Percentiles rank a stretch among this genome's conserved stretches.
Conservation (phyloP, 208 protist species). For the Spongospora subterranea region DNA sequence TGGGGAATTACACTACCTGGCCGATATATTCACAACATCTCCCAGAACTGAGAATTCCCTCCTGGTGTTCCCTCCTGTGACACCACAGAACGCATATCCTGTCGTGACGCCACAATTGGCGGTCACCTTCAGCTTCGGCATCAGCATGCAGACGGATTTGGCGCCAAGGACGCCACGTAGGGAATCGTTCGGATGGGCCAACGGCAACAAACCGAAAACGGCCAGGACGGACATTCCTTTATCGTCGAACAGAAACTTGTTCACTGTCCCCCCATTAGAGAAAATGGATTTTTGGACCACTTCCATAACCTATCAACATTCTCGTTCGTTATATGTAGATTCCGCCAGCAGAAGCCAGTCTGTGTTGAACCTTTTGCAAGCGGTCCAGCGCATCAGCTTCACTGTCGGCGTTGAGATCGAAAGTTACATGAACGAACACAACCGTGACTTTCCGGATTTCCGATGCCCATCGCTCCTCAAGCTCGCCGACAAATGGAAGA, state of each 20-base stretch:
- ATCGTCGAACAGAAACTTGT: conserved; percentile 63
- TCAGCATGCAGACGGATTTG: background rate
- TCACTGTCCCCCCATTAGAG: conserved; percentile 30
- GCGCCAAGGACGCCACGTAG: conserved; percentile 33
- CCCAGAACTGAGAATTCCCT: conserved; percentile 52
- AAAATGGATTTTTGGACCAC: conserved; percentile 5
- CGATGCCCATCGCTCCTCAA: conserved; percentile 64
- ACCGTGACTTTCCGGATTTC: conserved; percentile 66
- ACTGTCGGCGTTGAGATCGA: background rate
- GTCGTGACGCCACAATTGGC: conserved; percentile 53
- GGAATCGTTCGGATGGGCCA: conserved; percentile 36
- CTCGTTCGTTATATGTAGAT: background rate
- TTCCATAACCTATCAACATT: conserved; percentile 53
- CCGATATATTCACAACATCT: conserved; percentile 56
- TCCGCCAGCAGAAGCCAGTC: background rate
- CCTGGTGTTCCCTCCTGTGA: conserved; percentile 27
- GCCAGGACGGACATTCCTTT: conserved; percentile 55
- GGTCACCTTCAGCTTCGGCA: background rate
- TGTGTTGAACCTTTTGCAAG: background rate
- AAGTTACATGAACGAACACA: conserved; percentile 64
- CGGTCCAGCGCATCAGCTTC: background rate
- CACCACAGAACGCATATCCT: conserved; percentile 50
- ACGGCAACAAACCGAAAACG: conserved; percentile 55
- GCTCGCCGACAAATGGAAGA: conserved; percentile 58
- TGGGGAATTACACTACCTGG: background rate